Base-by-base conservation (phyloP, 2,329 filamentous ascomycete genomes). In the Stylonectria norvegica region DNA sequence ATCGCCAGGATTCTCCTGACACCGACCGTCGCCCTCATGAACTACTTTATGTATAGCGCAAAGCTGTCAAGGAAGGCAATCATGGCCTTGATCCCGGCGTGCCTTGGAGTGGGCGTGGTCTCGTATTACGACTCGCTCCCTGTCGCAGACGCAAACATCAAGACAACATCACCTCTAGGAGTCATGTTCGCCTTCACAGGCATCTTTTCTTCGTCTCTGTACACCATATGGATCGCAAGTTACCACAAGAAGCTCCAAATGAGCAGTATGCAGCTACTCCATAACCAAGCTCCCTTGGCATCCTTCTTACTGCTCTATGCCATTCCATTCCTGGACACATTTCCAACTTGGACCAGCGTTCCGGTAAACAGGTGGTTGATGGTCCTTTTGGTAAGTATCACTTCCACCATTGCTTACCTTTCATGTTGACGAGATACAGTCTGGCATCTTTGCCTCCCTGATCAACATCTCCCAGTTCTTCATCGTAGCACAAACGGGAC, bases 81-180 rank as follows among this genome's bases (percentile, higher is more conserved):
- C 2, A 36, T 74, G 22, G 72, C 80, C 5, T 67, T 85, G 30
- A 49, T 79, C 18, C 80, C 80, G 0, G 78, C 81, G 25, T 86
- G 81, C 52, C 23, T 74, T 1, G 82, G 82, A 25, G 81, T 86
- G 5, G 81, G 72, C 22, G 72, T 83, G 54, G 79, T 85, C 14
- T 82, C 79, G 7, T 85, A 84, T 61, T 84, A 81, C 59, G 81
- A 85, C 61, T 80, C 80, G n/a, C 68, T 75, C 18, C 72, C 71
- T 15, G 58, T 65, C 2, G 55, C 61, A 12, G 66, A 75, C 50
- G 61, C 64, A 23, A 72, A 64, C 29, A 63, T 76, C 55, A 76
- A 76, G 60, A 75, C 73, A 0, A 83, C 80, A 1, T 73, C 72
- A 12, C 64, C 66, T 0, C 57, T 82, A 23, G 81, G 82, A n/a